phyloP scores from a whole-genome alignment of 768 basidiomycete species.

The Rhodotorula diobovata region DNA sequence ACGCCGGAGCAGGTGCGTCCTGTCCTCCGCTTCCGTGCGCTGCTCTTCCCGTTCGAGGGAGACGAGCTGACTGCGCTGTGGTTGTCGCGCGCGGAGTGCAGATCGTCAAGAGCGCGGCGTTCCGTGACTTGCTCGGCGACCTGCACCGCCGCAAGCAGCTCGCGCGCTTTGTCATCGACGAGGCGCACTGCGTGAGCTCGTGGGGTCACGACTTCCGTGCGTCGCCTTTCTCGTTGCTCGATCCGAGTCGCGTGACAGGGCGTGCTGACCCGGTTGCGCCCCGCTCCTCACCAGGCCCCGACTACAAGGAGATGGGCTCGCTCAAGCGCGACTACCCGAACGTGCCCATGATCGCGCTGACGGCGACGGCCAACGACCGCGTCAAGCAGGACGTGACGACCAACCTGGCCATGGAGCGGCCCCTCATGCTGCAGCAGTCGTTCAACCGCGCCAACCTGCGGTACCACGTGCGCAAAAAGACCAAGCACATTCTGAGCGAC shows the following conservation, averaged over 20 bases:
- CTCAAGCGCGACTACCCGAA: conserved; percentile 70
- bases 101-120: conserved; percentile 55
- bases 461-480: conserved; percentile 63
- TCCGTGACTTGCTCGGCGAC: conserved; percentile 57
- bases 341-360: conserved; percentile 91
- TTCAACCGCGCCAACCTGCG: conserved; percentile 91
- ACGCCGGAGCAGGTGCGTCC: conserved; percentile 76
- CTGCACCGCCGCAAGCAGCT: conserved; percentile 60
- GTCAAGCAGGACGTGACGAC: conserved; percentile 73
- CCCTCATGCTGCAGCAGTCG: conserved; percentile 66
- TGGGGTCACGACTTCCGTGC: conserved; percentile 90
- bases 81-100: too few relatives aligned
- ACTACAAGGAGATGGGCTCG: conserved; percentile 66
- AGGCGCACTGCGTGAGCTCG: conserved; percentile 82
- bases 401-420: conserved; percentile 60
- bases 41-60: too few relatives aligned
- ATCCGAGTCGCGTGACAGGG: background rate
- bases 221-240: conserved; percentile 40
- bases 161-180: conserved; percentile 89
- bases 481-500: conserved; percentile 53
- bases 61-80: background rate
- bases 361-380: conserved; percentile 81
- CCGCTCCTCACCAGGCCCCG: conserved; percentile 36
- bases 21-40: too few relatives aligned
- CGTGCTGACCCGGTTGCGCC: background rate